Percentiles rank a stretch among this genome's conserved stretches.
Conservation (phyloP, 305 asterid genomes). For the Rubia tinctorum region DNA sequence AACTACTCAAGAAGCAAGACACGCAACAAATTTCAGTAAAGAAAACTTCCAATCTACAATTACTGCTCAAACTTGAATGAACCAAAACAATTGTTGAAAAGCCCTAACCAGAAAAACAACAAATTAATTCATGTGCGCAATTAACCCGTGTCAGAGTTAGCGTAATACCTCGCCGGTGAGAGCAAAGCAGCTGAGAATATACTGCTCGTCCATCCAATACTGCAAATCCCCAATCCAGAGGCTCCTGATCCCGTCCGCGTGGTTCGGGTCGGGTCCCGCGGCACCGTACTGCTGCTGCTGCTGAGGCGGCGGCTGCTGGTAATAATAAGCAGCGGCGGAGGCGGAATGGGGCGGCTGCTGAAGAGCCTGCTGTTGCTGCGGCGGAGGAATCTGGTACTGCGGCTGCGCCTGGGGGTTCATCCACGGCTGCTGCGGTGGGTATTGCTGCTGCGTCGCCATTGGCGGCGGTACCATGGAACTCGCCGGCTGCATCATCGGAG, state of each 20-base stretch:
- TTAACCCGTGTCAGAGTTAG: not conserved
- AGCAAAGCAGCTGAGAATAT: slow-evolving; percentile 28
- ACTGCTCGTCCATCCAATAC: slow-evolving; percentile 44
- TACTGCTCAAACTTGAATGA: not conserved
- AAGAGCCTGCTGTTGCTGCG: slow-evolving; percentile 3
- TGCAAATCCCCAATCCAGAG: slow-evolving; percentile 51
- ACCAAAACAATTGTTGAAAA: not conserved
- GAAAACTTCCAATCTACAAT: too few relatives aligned
- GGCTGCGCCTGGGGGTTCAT: slow-evolving; percentile 26
- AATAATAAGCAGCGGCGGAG: slow-evolving; percentile 27
- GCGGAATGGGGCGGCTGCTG: slow-evolving; percentile 22
- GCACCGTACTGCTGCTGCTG: slow-evolving; percentile 26
- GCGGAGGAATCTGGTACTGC: slow-evolving; percentile 35
- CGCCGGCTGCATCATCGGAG: slow-evolving; percentile 27
- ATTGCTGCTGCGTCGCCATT: slow-evolving; percentile 24
- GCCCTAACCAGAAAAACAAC: not conserved
- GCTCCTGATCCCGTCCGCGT: slow-evolving; percentile 37
- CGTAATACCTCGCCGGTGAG: slow-evolving; percentile 36
- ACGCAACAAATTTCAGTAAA: not conserved
- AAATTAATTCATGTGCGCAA: not conserved
- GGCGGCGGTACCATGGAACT: slow-evolving; percentile 27
- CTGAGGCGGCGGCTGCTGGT: slow-evolving; percentile 29
- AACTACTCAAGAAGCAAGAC: not conserved
- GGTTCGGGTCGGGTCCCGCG: slow-evolving; percentile 26
- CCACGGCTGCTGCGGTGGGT: slow-evolving; percentile 21